Percentiles rank a stretch among this genome's conserved stretches.
Conservation (phyloP, 1,139 yeast genomes). For the Zhuliangozyma parablackwelliae region DNA sequence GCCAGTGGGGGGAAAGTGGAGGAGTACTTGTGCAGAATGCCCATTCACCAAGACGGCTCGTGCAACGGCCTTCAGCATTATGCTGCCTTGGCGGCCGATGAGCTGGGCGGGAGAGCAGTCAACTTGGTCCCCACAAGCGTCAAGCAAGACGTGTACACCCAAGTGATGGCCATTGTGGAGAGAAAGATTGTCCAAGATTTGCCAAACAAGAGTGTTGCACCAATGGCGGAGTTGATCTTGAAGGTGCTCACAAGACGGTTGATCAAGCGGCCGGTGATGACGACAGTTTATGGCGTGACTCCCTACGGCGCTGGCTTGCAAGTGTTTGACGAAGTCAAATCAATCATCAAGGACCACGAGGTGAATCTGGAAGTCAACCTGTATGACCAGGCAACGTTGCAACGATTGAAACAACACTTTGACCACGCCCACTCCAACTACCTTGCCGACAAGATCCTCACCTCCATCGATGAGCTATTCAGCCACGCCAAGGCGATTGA, state of each 20-base stretch:
- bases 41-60: slow-evolving; percentile 45
- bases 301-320: slow-evolving; percentile 33
- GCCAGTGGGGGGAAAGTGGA: slow-evolving; percentile 15
- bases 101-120: slow-evolving; percentile 35
- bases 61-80: slow-evolving; percentile 49
- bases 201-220: background rate
- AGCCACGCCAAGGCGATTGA: slow-evolving; percentile 32
- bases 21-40: slow-evolving; percentile 28
- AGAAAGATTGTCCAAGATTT: slow-evolving; percentile 14
- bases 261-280: slow-evolving; percentile 45
- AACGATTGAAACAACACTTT: slow-evolving; percentile 1
- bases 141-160: slow-evolving; percentile 33
- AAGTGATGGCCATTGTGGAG: slow-evolving; percentile 27
- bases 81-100: slow-evolving; percentile 40
- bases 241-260: slow-evolving; percentile 28
- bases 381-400: slow-evolving; percentile 2
- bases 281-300: slow-evolving; percentile 47
- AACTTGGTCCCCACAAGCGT: slow-evolving; percentile 23
- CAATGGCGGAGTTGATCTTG: slow-evolving; percentile 15
- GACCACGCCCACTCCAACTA: slow-evolving; percentile 14
- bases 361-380: slow-evolving; percentile 5
- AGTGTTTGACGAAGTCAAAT: slow-evolving; percentile 23
- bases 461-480: slow-evolving; percentile 33
- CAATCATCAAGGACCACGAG: slow-evolving; percentile 15
- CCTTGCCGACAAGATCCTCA: slow-evolving; percentile 24